Base-by-base conservation (phyloP, 371 early-diverging fungal genomes). In the Mucor plumbeus region DNA sequence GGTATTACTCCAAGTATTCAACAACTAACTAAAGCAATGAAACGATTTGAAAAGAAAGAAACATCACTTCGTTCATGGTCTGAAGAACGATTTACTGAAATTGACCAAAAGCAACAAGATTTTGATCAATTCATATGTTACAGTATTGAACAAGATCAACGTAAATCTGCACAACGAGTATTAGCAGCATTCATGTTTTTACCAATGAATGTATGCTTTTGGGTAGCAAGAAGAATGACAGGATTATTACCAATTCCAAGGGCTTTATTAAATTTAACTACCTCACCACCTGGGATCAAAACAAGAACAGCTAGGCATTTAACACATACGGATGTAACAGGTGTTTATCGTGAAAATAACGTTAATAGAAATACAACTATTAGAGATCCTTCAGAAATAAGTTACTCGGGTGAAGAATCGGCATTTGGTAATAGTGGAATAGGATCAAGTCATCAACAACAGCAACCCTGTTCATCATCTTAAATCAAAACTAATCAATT, bases 11-110 rank as follows among this genome's bases (percentile, higher is more conserved):
- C 81, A 5, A 75, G 75, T 6, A 63, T 85, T 17, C 78, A 79
- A 33, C 86, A 85, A 59, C 68, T 89, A 36, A 72, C 84, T 58
- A 87, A 87, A 61, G 76, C 86, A 31, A 74, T 89, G 15, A 80
- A 81, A 61, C 83, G 85, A 13, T 85, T 84, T 48, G 89, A 89
- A 67, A 87, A 86, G 73, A 81, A 84, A 56, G 89, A 89, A 67
- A 70, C 59, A 17, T 60, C 72, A 21, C 66, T 88, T 19, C 78
- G 87, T 31, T 75, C 79, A 10, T 89, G 85, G 79, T 79, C 88
- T 7, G 87, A 89, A 41, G 85, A 85, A 26, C 74, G 82, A 9
- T 87, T 89, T 44, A 68, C 80, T 5, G 69, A 65, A 41, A 74
- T 89, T 7, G 87, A 89, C 14, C 74, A 82, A 57, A 88, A 87